phyloP scores from a whole-genome alignment of 805 yeast species.

The Starmerella powellii region DNA sequence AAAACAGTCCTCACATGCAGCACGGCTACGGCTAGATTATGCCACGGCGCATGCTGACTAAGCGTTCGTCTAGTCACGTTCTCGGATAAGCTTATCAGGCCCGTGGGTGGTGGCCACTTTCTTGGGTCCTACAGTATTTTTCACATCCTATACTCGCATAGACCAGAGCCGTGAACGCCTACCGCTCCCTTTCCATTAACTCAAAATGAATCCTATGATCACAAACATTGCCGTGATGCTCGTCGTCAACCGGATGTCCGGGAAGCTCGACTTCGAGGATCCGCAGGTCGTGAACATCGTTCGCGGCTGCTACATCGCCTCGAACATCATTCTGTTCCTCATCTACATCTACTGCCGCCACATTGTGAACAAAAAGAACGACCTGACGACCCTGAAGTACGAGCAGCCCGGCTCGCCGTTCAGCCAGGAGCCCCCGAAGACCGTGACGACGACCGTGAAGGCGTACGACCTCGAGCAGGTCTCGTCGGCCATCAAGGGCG shows the following conservation, averaged over 20 bases:
- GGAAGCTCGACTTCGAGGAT: conserved; percentile 77
- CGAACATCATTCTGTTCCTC: conserved; percentile 52
- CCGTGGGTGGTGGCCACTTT: too few relatives aligned
- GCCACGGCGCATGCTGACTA: too few relatives aligned
- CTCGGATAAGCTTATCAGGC: too few relatives aligned
- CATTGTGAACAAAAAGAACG: conserved; percentile 57
- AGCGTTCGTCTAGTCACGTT: too few relatives aligned
- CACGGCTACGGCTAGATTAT: too few relatives aligned
- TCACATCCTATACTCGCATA: too few relatives aligned
- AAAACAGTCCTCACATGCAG: too few relatives aligned
- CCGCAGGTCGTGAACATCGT: conserved; percentile 61
- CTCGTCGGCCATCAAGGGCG: conserved; percentile 63
- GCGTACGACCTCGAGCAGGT: conserved; percentile 90
- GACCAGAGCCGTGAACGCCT: neutral
- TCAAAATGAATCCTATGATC: conserved; percentile 71
- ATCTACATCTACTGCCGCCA: conserved; percentile 55
- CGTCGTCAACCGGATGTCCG: conserved; percentile 90
- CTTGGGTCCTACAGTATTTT: too few relatives aligned
- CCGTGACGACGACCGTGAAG: conserved; percentile 78
- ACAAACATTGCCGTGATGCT: conserved; percentile 82
- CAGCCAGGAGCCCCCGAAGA: conserved; percentile 55
- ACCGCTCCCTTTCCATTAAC: neutral
- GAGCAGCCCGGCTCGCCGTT: conserved; percentile 74
- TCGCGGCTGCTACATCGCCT: conserved; percentile 55
- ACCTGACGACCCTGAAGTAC: conserved; percentile 82